phyloP scores from a whole-genome alignment of 192 early-diverging fungal genomes.

The Entrophospora sp. region DNA sequence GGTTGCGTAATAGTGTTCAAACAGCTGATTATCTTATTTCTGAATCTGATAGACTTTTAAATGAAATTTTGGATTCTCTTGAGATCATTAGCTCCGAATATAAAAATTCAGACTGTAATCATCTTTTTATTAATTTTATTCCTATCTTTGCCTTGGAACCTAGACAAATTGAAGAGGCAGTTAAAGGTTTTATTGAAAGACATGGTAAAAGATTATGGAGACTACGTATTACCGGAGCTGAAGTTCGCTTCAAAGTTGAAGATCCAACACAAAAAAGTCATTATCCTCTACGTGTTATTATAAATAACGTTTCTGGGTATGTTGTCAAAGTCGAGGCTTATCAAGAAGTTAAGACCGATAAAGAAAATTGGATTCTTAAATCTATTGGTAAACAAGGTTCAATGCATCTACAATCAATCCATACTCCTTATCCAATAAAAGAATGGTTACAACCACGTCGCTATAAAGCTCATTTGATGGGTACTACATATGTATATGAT shows the following conservation, averaged over 20 bases:
- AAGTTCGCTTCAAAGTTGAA: slow-evolving; percentile 92
- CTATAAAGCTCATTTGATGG: slow-evolving; percentile 96
- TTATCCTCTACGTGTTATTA: slow-evolving; percentile 82
- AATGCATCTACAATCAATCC: slow-evolving; percentile 73
- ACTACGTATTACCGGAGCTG: slow-evolving; percentile 88
- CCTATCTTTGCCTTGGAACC: slow-evolving; percentile 88
- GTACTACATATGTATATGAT: slow-evolving; percentile 98
- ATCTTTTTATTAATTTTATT: slow-evolving; percentile 97
- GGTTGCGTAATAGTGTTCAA: slow-evolving; percentile 65
- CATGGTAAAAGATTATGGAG: slow-evolving; percentile 94
- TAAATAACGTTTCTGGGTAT: slow-evolving; percentile 86
- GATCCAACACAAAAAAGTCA: slow-evolving; percentile 37
- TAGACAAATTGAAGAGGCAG: slow-evolving; percentile 69
- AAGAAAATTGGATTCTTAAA: slow-evolving; percentile 77
- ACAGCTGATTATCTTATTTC: slow-evolving; percentile 93
- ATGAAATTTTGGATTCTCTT: slow-evolving; percentile 88
- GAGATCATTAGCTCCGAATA: slow-evolving; percentile 87
- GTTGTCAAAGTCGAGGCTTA: slow-evolving; percentile 90
- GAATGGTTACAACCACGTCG: slow-evolving; percentile 93
- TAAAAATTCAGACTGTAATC: slow-evolving; percentile 98
- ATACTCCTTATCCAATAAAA: slow-evolving; percentile 84
- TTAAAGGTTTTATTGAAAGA: slow-evolving; percentile 85
- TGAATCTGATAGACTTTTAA: slow-evolving; percentile 88
- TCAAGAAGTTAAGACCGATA: slow-evolving; percentile 78
- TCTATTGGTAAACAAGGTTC: slow-evolving; percentile 72